A percentile compares a stretch with the other conserved stretches of the same genome.
phyloP scores from a whole-genome alignment of 192 early-diverging fungal genomes.

The Geosiphon pyriformis region DNA sequence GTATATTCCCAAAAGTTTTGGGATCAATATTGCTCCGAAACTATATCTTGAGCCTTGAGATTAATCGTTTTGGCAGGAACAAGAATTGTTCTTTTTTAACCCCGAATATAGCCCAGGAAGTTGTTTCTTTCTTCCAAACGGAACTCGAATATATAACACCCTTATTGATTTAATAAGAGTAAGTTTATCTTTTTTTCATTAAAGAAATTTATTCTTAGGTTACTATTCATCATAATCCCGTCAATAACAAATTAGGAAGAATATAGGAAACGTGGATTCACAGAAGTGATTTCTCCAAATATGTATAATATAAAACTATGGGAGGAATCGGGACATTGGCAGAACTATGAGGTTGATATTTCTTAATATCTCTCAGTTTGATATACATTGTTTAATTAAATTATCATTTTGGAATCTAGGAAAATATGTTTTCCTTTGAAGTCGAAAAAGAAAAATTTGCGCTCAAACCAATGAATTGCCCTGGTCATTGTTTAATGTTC shows the following conservation, averaged over 20 bases:
- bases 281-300: constrained; percentile 96
- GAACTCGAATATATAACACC: constrained; percentile 92
- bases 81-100: constrained; percentile 97
- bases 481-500: constrained; percentile 98
- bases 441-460: constrained; percentile 98
- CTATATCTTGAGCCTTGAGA: too few species aligned
- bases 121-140: constrained; percentile 93
- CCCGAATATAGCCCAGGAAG: constrained; percentile 90
- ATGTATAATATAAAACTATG: constrained; percentile 98
- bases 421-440: constrained; percentile 93
- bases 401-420: constrained; percentile 39
- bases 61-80: too few species aligned
- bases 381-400: not conserved
- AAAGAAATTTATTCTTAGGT: too few species aligned
- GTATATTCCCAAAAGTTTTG: too few species aligned
- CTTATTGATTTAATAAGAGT: constrained; percentile 85
- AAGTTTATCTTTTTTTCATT: not conserved
- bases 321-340: constrained; percentile 93
- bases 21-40: too few species aligned
- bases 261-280: constrained; percentile 90
- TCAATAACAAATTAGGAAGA: constrained; percentile 46
- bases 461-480: constrained; percentile 99
- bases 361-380: not conserved
- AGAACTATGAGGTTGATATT: constrained; percentile 63
- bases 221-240: too few species aligned